Evolutionary conservation across 306 rosid genomes (phyloP).

Genomic region (Quercus ilex): DNA sequence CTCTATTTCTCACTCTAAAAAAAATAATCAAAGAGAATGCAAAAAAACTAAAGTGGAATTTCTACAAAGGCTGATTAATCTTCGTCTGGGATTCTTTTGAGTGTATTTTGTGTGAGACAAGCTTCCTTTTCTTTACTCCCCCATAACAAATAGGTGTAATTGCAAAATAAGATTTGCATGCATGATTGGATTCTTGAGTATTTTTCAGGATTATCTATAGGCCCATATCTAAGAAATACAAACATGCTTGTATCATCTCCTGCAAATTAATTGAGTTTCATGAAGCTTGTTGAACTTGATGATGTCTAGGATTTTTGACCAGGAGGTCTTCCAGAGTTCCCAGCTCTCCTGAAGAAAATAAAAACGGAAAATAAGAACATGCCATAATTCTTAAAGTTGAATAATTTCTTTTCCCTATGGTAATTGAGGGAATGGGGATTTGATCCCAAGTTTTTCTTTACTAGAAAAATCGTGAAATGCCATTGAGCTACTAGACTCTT

Average conservation of each 20-base stretch:
- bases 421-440: too few species aligned
- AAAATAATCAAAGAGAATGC: constrained; percentile 23
- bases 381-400: not conserved
- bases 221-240: constrained; percentile 28
- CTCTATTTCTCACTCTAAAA: constrained; percentile 1
- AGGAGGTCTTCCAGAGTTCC: constrained; percentile 70
- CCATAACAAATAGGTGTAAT: constrained; percentile 26
- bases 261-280: constrained; percentile 14
- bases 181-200: constrained; percentile 29
- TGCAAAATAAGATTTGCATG: constrained; percentile 35
- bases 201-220: constrained; percentile 22
- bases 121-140: constrained; percentile 27
- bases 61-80: constrained; percentile 24
- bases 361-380: not conserved
- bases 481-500: too few species aligned
- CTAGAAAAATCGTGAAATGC: too few species aligned
- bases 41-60: constrained; percentile 27
- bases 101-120: constrained; percentile 35
- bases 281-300: constrained; percentile 33
- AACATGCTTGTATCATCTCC: constrained; percentile 22
- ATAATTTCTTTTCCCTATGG: not conserved
- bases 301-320: constrained; percentile 43
- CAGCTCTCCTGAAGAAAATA: constrained; percentile 56
- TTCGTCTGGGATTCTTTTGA: constrained; percentile 3
- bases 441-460: too few species aligned